A percentile compares a stretch with the other conserved stretches of the same genome.
These are phyloP conservation scores for Delonix regia DNA, from an alignment of 306 rosid species.

Conservation along the genomic window DNA sequence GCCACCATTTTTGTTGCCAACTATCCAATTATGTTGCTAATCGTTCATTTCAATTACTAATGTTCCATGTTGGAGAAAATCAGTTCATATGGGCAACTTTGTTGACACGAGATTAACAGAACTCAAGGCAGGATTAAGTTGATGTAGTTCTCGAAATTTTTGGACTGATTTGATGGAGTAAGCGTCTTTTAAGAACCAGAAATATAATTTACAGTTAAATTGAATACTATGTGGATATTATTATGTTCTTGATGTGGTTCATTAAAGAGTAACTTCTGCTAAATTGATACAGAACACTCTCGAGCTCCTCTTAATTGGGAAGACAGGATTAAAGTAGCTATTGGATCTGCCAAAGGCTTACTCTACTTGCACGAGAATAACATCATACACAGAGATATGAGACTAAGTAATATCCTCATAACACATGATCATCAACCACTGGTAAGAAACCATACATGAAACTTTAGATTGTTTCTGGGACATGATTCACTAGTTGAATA, in stretches of 20 bases:
- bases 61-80: too few species aligned
- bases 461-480: slow-evolving; percentile 13
- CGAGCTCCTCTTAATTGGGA: slow-evolving; percentile 65
- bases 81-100: neutral
- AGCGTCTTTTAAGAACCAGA: neutral
- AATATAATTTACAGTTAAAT: neutral
- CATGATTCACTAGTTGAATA: neutral
- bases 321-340: slow-evolving; percentile 72
- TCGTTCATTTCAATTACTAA: neutral
- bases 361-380: slow-evolving; percentile 70
- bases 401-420: slow-evolving; percentile 83
- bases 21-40: neutral
- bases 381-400: slow-evolving; percentile 85
- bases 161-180: neutral
- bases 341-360: slow-evolving; percentile 79
- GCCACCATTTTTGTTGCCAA: neutral
- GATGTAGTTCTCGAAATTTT: neutral
- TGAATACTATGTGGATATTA: neutral
- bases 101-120: neutral
- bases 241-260: neutral
- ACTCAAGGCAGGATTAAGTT: neutral
- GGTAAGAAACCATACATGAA: slow-evolving; percentile 51
- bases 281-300: slow-evolving; percentile 55
- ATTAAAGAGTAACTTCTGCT: neutral
- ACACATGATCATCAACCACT: slow-evolving; percentile 75